Conservation (phyloP, 345 rosid species). For the Citrus maxima region DNA sequence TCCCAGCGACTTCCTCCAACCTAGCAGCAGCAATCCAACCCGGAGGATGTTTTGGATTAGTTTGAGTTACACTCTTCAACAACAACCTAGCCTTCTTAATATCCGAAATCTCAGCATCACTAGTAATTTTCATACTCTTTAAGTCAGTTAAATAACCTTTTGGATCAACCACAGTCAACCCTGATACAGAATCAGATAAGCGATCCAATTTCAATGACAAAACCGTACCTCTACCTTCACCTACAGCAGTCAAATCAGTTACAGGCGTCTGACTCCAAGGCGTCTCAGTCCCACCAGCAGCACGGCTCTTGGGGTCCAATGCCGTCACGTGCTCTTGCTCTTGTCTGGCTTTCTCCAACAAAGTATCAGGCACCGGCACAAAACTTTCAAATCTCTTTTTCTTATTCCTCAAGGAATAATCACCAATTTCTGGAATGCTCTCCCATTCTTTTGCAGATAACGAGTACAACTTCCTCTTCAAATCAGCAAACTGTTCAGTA, state of each 20-base stretch:
- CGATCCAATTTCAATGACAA: slow-evolving; percentile 86
- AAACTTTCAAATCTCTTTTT: slow-evolving; percentile 92
- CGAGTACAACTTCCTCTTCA: slow-evolving; percentile 76
- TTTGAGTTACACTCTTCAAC: slow-evolving; percentile 81
- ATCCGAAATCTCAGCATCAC: slow-evolving; percentile 93
- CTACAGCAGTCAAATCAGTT: slow-evolving; percentile 89
- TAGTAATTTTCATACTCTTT: slow-evolving; percentile 92
- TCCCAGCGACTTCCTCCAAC: slow-evolving; percentile 95
- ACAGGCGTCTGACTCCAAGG: slow-evolving; percentile 89
- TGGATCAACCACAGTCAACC: slow-evolving; percentile 90
- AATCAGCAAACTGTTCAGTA: slow-evolving; percentile 89
- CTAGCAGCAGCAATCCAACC: slow-evolving; percentile 98
- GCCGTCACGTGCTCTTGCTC: slow-evolving; percentile 95
- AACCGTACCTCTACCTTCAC: slow-evolving; percentile 95
- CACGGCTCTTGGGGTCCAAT: slow-evolving; percentile 82
- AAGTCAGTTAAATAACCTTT: slow-evolving; percentile 88
- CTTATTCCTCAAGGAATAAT: slow-evolving; percentile 79
- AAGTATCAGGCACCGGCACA: slow-evolving; percentile 83
- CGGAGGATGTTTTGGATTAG: slow-evolving; percentile 87
- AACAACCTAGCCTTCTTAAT: slow-evolving; percentile 88
- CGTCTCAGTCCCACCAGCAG: slow-evolving; percentile 79
- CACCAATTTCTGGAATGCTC: slow-evolving; percentile 89
- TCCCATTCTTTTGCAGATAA: slow-evolving; percentile 82
- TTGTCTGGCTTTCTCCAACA: slow-evolving; percentile 91
- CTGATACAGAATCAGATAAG: slow-evolving; percentile 80